Evolutionary conservation across 2,329 filamentous ascomycete species (phyloP), one percentile per base, ranked within the genome.

Genomic region (Calonectria hawksworthii): DNA sequence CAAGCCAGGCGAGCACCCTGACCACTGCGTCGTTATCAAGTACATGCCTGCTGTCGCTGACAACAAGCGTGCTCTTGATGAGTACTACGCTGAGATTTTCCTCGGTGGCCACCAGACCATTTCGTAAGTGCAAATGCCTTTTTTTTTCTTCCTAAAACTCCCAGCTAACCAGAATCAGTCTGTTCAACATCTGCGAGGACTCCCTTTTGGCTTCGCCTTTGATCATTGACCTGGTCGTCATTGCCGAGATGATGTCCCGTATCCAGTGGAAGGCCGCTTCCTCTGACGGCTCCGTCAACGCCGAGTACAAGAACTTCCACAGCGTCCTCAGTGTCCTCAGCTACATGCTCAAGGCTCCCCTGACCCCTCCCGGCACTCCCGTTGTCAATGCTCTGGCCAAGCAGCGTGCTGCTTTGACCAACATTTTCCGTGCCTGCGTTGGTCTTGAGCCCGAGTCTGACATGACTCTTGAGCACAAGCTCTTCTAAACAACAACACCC

Each of bases 1-100:
- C 90, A 92, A 94, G 87, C 89, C 95, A 82, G 96, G 93, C 80
- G 97, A 99, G 89, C 96, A 99, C 86, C 97, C 97, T 2, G 96
- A 99, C 85, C 97, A 99, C 89, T 98, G 95, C 74, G 97, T 99
- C 74, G 97, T 99, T 81, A 99, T 99, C 93, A 99, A 99, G 92
- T 99, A 99, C 90, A 98, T 99, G 96, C 97, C 97, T 44, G 95
- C 96, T 77, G 97, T 99, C 64, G 97, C 97, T 76, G 97, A 99
- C 88, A 98, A 98, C 92, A 99, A 99, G 93, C 96, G 97, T 84
- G 97, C 97, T 70, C 91, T 99, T 70, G 97, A 99, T 83, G 97
- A 99, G 90, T 99, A 99, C 92, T 98, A 98, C 81, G 97, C 96
- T 71, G 96, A 99, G 90, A 99, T 99, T 87, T 99, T 99, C 92